phyloP scores from a whole-genome alignment of 2,329 filamentous ascomycete genomes.

The Coniochaeta hoffmannii region DNA sequence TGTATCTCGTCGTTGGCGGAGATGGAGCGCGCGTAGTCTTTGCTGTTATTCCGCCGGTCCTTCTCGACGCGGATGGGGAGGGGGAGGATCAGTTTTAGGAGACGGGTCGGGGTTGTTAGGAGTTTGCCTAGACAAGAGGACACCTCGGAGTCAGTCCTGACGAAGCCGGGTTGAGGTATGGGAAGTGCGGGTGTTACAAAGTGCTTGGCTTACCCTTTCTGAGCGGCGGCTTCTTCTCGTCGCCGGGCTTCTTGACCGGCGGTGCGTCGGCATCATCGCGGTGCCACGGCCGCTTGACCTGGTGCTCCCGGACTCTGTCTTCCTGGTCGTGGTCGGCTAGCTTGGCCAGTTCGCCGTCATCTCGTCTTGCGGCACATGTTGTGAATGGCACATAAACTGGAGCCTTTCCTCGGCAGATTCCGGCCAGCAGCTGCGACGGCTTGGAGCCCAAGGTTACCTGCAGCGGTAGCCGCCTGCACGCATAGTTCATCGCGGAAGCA shows the following conservation, averaged over 20 bases:
- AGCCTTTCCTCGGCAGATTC: neutral
- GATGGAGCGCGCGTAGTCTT: conserved; percentile 25
- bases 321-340: conserved; percentile 29
- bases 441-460: conserved; percentile 5
- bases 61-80: conserved; percentile 43
- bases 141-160: no score
- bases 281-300: conserved; percentile 59
- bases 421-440: neutral
- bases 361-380: neutral
- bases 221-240: conserved; percentile 15
- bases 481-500: conserved; percentile 14
- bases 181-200: neutral
- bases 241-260: conserved; percentile 19
- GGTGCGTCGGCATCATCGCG: conserved; percentile 46
- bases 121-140: conserved; percentile 65
- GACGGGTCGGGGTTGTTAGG: conserved; percentile 69
- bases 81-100: conserved; percentile 75
- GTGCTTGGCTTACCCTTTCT: conserved; percentile 22
- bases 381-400: neutral
- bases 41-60: conserved; percentile 23
- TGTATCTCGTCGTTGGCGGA: conserved; percentile 50
- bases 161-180: no score
- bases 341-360: conserved; percentile 12
- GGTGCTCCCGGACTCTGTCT: conserved; percentile 41
- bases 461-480: conserved; percentile 10